Conservation (phyloP, 1,284 basidiomycete genomes). For the Ustilago tritici region DNA sequence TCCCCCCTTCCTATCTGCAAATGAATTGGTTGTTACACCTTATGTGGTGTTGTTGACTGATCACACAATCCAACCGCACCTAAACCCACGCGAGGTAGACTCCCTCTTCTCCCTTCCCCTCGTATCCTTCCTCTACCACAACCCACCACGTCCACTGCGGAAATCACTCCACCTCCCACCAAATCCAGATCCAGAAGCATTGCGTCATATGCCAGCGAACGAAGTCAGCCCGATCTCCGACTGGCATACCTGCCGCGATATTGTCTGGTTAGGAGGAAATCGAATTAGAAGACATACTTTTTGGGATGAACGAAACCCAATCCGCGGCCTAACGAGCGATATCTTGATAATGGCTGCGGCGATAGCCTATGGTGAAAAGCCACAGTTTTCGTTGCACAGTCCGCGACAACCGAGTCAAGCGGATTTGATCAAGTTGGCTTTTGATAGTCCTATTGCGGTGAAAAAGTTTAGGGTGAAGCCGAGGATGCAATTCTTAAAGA, state of each 20-base stretch:
- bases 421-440: slow-evolving; percentile 56
- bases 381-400: slow-evolving; percentile 35
- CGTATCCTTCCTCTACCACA: slow-evolving; percentile 60
- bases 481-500: slow-evolving; percentile 56
- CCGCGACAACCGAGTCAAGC: slow-evolving; percentile 51
- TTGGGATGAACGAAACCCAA: slow-evolving; percentile 64
- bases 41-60: slow-evolving; percentile 61
- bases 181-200: slow-evolving; percentile 33
- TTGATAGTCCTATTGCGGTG: slow-evolving; percentile 54
- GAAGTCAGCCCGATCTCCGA: slow-evolving; percentile 58
- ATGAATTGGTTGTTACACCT: slow-evolving; percentile 67
- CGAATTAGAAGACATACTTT: slow-evolving; percentile 61
- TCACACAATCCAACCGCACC: slow-evolving; percentile 37
- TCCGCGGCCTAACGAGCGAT: slow-evolving; percentile 62
- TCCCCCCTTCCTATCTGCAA: slow-evolving; percentile 62
- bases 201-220: slow-evolving; percentile 45
- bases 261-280: slow-evolving; percentile 58
- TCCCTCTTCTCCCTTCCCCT: slow-evolving; percentile 60
- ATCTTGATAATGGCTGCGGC: slow-evolving; percentile 61
- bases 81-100: slow-evolving; percentile 63
- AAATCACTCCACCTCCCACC: slow-evolving; percentile 36
- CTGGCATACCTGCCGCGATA: slow-evolving; percentile 66
- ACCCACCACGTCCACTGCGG: slow-evolving; percentile 39
- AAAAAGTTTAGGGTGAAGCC: slow-evolving; percentile 60
- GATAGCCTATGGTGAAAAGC: slow-evolving; percentile 49